These are phyloP conservation scores for Eucalyptus marginata DNA, from an alignment of 345 rosid genomes.

Conservation along the genomic window DNA sequence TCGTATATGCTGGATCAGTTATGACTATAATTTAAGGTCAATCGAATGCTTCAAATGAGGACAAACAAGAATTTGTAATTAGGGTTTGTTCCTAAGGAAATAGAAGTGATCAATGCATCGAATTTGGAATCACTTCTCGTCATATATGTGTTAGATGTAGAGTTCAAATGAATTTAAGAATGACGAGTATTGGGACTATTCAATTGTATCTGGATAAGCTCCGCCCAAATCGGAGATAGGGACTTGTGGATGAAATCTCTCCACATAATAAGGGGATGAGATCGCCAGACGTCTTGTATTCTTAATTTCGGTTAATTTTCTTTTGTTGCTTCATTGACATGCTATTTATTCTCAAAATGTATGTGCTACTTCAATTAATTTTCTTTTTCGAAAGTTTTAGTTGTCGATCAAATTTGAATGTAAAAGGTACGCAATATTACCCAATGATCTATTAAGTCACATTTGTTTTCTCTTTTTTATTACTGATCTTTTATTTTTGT, in stretches of 20 bases:
- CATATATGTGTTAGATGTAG: neutral
- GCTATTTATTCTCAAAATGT: neutral
- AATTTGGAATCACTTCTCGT: neutral
- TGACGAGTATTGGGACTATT: neutral
- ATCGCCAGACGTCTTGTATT: neutral
- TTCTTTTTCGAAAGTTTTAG: neutral
- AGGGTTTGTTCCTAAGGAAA: neutral
- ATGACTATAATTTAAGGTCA: neutral
- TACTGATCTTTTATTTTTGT: neutral
- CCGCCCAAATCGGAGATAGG: neutral
- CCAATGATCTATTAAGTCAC: neutral
- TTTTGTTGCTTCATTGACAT: neutral
- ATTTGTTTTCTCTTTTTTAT: neutral
- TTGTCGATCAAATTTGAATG: neutral
- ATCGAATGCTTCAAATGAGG: neutral
- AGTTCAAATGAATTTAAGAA: neutral
- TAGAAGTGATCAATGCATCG: neutral
- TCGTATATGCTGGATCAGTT: rapidly evolving
- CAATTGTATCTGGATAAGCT: neutral
- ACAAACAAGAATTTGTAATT: neutral
- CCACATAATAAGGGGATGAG: neutral
- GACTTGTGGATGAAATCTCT: neutral
- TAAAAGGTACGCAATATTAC: neutral
- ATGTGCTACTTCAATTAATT: neutral
- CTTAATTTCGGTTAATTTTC: neutral